Conservation (phyloP, 2,329 filamentous ascomycete species). For the Cercospora sp. region DNA sequence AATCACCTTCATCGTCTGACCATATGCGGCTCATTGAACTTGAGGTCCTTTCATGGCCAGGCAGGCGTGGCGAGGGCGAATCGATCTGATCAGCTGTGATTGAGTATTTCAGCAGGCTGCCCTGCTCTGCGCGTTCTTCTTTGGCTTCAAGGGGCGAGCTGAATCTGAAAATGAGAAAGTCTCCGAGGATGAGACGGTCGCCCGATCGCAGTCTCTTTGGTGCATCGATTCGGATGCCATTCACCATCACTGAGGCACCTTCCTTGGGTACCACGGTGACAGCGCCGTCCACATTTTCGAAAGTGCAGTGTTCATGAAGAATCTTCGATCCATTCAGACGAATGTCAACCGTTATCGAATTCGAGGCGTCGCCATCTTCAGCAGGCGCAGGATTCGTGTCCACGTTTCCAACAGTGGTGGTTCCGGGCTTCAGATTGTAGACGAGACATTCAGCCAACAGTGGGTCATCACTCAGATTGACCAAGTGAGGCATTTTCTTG, state of each 20-base stretch:
- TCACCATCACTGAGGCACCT: conserved; percentile 97
- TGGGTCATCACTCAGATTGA: conserved; percentile 82
- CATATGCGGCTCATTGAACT: conserved; percentile 69
- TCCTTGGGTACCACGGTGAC: conserved; percentile 89
- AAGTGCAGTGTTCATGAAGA: conserved; percentile 85
- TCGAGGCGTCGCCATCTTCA: conserved; percentile 20
- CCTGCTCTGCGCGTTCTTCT: conserved; percentile 77
- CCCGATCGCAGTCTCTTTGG: conserved; percentile 85
- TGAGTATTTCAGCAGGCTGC: conserved; percentile 81
- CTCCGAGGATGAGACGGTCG: conserved; percentile 90
- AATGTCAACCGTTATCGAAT: conserved; percentile 70
- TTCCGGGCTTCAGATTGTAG: conserved; percentile 95
- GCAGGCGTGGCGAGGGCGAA: conserved; percentile 59
- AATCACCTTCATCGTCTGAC: conserved; percentile 74
- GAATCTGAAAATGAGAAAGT: conserved; percentile 98
- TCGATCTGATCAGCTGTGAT: conserved; percentile 64
- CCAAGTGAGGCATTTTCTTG: conserved; percentile 98
- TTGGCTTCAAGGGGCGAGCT: conserved; percentile 96
- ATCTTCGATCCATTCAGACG: conserved; percentile 92
- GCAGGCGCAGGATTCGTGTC: conserved; percentile 64
- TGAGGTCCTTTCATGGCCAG: conserved; percentile 69
- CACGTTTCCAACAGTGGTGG: conserved; percentile 90
- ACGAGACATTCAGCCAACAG: conserved; percentile 93
- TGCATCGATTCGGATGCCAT: conserved; percentile 84
- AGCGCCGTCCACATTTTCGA: conserved; percentile 88